Evolutionary conservation across 1,284 basidiomycete genomes (phyloP).

Genomic region (Trametes polyzona): DNA sequence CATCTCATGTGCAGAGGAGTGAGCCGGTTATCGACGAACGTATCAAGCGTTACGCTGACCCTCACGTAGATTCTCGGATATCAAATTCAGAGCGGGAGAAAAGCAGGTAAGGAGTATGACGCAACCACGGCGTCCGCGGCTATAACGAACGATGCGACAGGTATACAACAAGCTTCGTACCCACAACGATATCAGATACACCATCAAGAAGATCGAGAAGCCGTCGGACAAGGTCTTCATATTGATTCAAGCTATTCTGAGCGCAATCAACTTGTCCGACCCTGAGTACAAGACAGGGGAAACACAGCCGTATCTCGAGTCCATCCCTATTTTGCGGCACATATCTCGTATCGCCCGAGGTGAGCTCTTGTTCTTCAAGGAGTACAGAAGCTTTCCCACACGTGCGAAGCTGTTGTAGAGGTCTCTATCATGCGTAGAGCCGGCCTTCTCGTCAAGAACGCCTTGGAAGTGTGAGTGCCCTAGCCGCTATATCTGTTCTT

Average conservation of each 20-base stretch:
- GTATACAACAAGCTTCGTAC: conserved; percentile 67
- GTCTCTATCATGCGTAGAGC: conserved; percentile 64
- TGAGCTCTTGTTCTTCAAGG: conserved; percentile 30
- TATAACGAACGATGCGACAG: conserved; percentile 32
- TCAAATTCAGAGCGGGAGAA: conserved; percentile 71
- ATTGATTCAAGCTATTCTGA: conserved; percentile 80
- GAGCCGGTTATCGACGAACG: conserved; percentile 15
- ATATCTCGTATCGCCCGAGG: conserved; percentile 69
- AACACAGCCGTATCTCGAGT: conserved; percentile 73
- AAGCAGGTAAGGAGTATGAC: conserved; percentile 51
- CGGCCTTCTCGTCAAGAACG: conserved; percentile 68
- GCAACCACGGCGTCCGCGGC: background rate
- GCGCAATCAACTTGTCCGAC: conserved; percentile 67
- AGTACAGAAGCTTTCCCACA: background rate
- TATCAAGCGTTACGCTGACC: background rate
- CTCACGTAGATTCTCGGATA: conserved; percentile 62
- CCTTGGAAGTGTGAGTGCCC: conserved; percentile 65
- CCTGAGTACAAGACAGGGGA: conserved; percentile 71
- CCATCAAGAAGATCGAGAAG: conserved; percentile 67
- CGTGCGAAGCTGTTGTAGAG: conserved; percentile 65
- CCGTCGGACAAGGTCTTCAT: conserved; percentile 73
- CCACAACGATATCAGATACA: conserved; percentile 74
- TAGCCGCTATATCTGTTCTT: background rate
- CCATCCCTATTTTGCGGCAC: conserved; percentile 68
- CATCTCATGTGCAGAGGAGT: conserved; percentile 74